Percentiles rank a stretch among this genome's conserved stretches.
phyloP scores from a whole-genome alignment of 2,329 filamentous ascomycete genomes.

The Stachybotrys chartarum region DNA sequence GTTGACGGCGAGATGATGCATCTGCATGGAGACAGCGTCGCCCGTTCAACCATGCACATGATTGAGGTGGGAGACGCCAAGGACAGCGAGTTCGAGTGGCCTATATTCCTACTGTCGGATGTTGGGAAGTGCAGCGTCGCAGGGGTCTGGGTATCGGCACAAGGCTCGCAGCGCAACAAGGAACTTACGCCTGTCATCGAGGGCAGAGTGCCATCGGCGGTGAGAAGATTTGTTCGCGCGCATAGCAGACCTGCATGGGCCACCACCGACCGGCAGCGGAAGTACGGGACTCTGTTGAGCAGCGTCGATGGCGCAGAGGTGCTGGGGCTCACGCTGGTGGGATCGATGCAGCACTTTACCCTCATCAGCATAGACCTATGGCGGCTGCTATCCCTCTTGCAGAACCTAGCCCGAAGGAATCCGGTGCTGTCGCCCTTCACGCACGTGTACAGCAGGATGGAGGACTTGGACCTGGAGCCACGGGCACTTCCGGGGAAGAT shows the following conservation, averaged over 20 bases:
- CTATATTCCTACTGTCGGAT: slow-evolving; percentile 41
- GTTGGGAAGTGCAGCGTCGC: slow-evolving; percentile 33
- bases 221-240: slow-evolving; percentile 48
- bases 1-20: slow-evolving; percentile 26
- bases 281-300: slow-evolving; percentile 35
- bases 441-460: slow-evolving; percentile 7
- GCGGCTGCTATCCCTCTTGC: slow-evolving; percentile 64
- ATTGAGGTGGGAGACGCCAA: slow-evolving; percentile 33
- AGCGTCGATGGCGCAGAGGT: slow-evolving; percentile 41
- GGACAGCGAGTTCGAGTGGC: slow-evolving; percentile 20
- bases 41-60: slow-evolving; percentile 36
- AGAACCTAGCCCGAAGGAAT: slow-evolving; percentile 55
- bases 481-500: slow-evolving; percentile 39
- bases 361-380: slow-evolving; percentile 56
- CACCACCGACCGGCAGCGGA: slow-evolving; percentile 21
- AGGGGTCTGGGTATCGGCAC: slow-evolving; percentile 44
- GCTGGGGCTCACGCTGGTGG: slow-evolving; percentile 62
- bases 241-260: slow-evolving; percentile 47
- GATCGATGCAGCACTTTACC: slow-evolving; percentile 62
- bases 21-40: slow-evolving; percentile 38
- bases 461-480: slow-evolving; percentile 13
- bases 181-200: slow-evolving; percentile 46
- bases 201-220: slow-evolving; percentile 45
- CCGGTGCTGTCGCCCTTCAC: slow-evolving; percentile 41
- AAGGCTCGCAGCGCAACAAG: slow-evolving; percentile 26